These are phyloP conservation scores for Schizosaccharomyces octosporus DNA, from an alignment of 805 yeast species.

Conservation along the genomic window DNA sequence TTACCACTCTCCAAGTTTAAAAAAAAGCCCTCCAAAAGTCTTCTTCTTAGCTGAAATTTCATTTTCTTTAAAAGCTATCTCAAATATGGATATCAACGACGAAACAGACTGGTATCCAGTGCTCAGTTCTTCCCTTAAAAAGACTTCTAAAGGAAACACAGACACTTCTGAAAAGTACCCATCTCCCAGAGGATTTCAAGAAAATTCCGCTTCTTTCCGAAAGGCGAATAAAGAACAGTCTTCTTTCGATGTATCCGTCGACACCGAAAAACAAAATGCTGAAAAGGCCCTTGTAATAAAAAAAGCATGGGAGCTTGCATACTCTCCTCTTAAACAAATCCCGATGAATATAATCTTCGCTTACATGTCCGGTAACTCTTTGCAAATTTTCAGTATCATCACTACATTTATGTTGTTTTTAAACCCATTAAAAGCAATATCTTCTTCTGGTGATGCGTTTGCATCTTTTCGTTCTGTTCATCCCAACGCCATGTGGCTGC, in stretches of 20 bases:
- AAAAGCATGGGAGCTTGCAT: conserved; percentile 72
- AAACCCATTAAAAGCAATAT: conserved; percentile 50
- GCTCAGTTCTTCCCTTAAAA: background rate
- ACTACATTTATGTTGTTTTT: conserved; percentile 69
- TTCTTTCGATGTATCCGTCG: background rate
- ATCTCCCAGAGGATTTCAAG: background rate
- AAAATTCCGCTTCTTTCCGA: background rate
- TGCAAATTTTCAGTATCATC: conserved; percentile 75
- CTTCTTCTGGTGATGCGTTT: conserved; percentile 20
- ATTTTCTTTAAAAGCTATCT: background rate
- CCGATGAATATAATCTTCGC: conserved; percentile 81
- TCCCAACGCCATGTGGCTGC: conserved; percentile 12
- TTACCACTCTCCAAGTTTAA: no score
- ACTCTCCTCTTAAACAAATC: conserved; percentile 58
- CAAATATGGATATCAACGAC: background rate
- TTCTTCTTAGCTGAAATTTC: no score
- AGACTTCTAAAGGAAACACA: background rate
- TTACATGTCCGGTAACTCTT: conserved; percentile 73
- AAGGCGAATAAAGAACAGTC: background rate
- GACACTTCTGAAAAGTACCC: background rate
- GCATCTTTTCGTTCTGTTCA: conserved; percentile 23
- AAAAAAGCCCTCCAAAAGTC: no score
- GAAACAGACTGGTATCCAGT: background rate
- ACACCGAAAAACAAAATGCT: background rate
- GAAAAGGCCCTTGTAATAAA: conserved; percentile 9